Base-by-base conservation (phyloP, 345 rosid species). In the Aethionema arabicum region DNA sequence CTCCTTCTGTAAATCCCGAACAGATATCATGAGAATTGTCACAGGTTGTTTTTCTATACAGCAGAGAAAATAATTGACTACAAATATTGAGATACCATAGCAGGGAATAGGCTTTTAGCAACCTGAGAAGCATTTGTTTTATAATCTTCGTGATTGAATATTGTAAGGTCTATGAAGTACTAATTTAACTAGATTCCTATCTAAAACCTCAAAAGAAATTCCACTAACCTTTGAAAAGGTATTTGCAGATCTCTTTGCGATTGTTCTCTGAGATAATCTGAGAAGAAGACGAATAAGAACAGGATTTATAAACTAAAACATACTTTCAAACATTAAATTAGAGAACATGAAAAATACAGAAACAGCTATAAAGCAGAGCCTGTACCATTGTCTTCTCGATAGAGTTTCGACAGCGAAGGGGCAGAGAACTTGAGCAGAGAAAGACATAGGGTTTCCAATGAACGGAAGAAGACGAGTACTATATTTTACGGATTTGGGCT, bases 1-100 rank as follows among this genome's bases (percentile, higher is more conserved):
- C 96, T 79, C 96, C 96, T 81, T 88, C 92, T 88, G 74, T 35
- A 71, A 42, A 58, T n/a, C n/a, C n/a, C n/a, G n/a, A n/a, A n/a
- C n/a, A n/a, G n/a, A n/a, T n/a, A n/a, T n/a, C n/a, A n/a, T n/a
- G n/a, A n/a, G n/a, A n/a, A n/a, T n/a, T n/a, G n/a, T n/a, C n/a
- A n/a, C n/a, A n/a, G n/a, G n/a, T n/a, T n/a, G n/a, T n/a, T n/a
- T n/a, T n/a, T n/a, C n/a, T n/a, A n/a, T n/a, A n/a, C n/a, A n/a
- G n/a, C n/a, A n/a, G n/a, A n/a, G n/a, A n/a, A n/a, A n/a, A n/a
- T n/a, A n/a, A n/a, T n/a, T n/a, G n/a, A n/a, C n/a, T n/a, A n/a
- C n/a, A n/a, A n/a, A n/a, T n/a, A n/a, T n/a, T n/a, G n/a, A n/a
- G n/a, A n/a, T n/a, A n/a, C n/a, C n/a, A n/a, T n/a, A n/a, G n/a